Percentiles rank a stretch among this genome's conserved stretches.
These are phyloP conservation scores for Coriaria nepalensis DNA, from an alignment of 306 rosid species.

Conservation along the genomic window DNA sequence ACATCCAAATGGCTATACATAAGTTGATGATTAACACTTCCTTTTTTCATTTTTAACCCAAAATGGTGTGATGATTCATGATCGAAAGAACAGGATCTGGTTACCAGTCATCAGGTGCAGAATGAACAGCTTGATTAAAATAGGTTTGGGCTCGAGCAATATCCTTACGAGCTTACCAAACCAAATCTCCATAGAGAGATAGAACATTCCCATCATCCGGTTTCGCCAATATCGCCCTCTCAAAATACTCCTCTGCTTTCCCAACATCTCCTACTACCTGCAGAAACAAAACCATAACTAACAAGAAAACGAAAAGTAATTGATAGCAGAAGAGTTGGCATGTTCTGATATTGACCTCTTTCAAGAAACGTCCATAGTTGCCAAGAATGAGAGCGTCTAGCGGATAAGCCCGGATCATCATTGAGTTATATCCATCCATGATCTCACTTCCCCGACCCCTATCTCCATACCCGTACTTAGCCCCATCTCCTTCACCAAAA, in stretches of 20 bases:
- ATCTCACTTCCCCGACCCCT: constrained; percentile 2
- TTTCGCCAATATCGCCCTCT: constrained; percentile 11
- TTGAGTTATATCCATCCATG: constrained; percentile 11
- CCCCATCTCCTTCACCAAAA: constrained; percentile 1
- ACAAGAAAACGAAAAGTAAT: too few relatives aligned
- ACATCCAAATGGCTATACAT: too few relatives aligned
- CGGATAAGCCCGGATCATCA: constrained; percentile 14
- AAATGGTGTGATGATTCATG: too few relatives aligned
- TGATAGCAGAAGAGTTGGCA: neutral
- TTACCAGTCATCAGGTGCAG: constrained; percentile 16
- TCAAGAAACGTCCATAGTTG: constrained; percentile 18
- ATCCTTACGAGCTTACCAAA: constrained; percentile 13
- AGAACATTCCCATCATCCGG: constrained; percentile 11
- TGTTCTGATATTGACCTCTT: constrained; percentile 6
- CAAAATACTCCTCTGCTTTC: constrained; percentile 18
- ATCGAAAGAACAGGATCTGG: too few relatives aligned
- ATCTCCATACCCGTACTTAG: neutral
- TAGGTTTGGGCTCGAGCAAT: constrained; percentile 13
- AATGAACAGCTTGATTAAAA: constrained; percentile 13
- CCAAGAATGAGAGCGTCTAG: constrained; percentile 14
- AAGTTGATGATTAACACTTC: too few relatives aligned
- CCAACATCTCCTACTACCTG: constrained; percentile 9
- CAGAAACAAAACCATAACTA: neutral
- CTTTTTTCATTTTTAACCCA: too few relatives aligned
- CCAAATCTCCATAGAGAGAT: constrained; percentile 16